Evolutionary conservation across 129 eudicot species (phyloP), one percentile per base, ranked within the genome.

Genomic region (Escallonia herrerae): DNA sequence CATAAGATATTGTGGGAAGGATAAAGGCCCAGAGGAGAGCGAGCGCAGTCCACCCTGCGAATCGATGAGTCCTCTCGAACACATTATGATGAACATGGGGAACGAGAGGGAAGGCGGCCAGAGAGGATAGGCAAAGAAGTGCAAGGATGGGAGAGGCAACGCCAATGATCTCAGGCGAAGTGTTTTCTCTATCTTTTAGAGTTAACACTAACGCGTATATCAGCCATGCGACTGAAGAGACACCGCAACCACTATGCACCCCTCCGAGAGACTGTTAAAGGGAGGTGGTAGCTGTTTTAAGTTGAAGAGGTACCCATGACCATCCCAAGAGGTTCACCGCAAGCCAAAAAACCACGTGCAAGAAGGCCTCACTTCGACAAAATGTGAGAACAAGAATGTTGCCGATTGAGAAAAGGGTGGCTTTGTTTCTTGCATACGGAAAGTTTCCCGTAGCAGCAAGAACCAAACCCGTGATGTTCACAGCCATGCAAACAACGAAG

Each of bases 21-120:
- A 84, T 71, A 58, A 87, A 87, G 5, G 68, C 80, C 95, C 95
- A 87, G 4, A 87, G 77, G 22, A 87, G 81, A 7, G 52, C 68
- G 39, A 87, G 78, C 0, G 82, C 72, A 15, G 62, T 11, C 95
- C 95, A 87, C 0, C 95, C 95, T 0, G 86, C 40, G 56, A 87
- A 82, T 3, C 89, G 72, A 46, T 87, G 95, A 45, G 83, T 87
- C 63, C 95, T 71, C 66, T 87, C 91, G 37, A 84, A 87, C 14
- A 82, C 79, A 41, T 87, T 87, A 60, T 84, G 95, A 53, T 84
- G 95, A 57, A 87, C 82, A 55, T 87, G 95, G 45, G 91, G 95
- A 8, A 87, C 77, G 2, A 87, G 86, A 4, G 95, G 95, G 67
- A 87, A 87, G 50, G 89, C 95, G 0, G 86, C 89, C 0, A 82